phyloP scores from a whole-genome alignment of 2,329 filamentous ascomycete genomes.

The Uncinocarpus reesii region DNA sequence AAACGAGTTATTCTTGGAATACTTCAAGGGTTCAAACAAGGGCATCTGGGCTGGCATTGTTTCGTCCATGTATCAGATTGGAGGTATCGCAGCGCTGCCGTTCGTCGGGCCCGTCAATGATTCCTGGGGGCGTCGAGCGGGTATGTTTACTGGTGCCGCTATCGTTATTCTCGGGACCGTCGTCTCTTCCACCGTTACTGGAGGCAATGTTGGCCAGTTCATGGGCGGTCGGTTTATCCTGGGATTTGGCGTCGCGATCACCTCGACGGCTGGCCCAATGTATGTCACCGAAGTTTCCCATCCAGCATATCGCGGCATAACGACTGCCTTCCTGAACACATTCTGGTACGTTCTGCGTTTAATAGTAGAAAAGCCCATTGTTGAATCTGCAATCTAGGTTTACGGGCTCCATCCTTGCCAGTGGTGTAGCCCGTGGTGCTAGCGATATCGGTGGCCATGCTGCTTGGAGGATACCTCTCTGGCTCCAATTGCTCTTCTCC shows the following conservation, averaged over 20 bases:
- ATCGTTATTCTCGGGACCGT: slow-evolving; percentile 45
- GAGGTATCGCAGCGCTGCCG: slow-evolving; percentile 37
- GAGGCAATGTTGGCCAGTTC: slow-evolving; percentile 39
- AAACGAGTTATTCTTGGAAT: slow-evolving; percentile 38
- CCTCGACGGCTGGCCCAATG: slow-evolving; percentile 50
- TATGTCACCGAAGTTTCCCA: slow-evolving; percentile 56
- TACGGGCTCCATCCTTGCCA: slow-evolving; percentile 44
- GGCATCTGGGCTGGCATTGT: slow-evolving; percentile 39
- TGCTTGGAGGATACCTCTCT: slow-evolving; percentile 51
- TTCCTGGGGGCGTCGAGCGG: slow-evolving; percentile 43
- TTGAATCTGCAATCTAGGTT: not conserved
- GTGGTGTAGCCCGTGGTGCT: slow-evolving; percentile 45
- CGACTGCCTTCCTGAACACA: slow-evolving; percentile 50
- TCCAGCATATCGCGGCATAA: slow-evolving; percentile 50
- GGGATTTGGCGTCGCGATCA: slow-evolving; percentile 50
- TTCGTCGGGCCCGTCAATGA: slow-evolving; percentile 40
- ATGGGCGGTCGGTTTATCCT: slow-evolving; percentile 48
- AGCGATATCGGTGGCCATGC: slow-evolving; percentile 28
- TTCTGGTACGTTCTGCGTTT: slow-evolving; percentile 32
- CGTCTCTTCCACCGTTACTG: slow-evolving; percentile 40
- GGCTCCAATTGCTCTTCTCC: slow-evolving; percentile 42
- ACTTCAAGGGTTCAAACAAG: slow-evolving; percentile 34
- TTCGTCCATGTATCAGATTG: slow-evolving; percentile 42
- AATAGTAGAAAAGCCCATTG: slow-evolving; percentile 18
- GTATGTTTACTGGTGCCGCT: slow-evolving; percentile 47